Evolutionary conservation across 176 grass and related monocot species (phyloP).

Genomic region (Juncus inflexus): DNA sequence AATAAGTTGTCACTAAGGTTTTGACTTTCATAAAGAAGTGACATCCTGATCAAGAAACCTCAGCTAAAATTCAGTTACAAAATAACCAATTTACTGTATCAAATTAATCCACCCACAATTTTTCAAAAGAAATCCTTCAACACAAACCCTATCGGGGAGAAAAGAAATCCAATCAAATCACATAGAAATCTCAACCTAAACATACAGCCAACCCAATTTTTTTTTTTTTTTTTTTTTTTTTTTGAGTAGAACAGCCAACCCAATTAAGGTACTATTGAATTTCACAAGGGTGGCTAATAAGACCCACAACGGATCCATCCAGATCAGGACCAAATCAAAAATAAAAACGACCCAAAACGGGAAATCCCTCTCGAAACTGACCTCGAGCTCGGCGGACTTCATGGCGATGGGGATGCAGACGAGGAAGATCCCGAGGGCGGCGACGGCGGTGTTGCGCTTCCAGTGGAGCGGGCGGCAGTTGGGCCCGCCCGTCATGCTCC

Average conservation of each 20-base stretch:
- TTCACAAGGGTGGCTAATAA: neutral
- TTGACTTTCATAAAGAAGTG: neutral
- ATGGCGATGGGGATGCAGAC: conserved; percentile 93
- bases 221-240: too few species aligned
- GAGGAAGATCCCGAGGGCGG: conserved; percentile 72
- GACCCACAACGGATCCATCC: neutral
- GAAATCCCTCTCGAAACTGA: conserved; percentile 3
- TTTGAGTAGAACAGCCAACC: too few species aligned
- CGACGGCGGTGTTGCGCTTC: conserved; percentile 97
- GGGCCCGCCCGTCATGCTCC: conserved; percentile 98
- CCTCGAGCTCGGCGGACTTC: conserved; percentile 97
- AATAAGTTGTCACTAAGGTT: too few species aligned
- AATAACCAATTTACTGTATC: too few species aligned
- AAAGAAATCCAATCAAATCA: too few species aligned
- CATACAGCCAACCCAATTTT: too few species aligned
- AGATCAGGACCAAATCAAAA: conserved; percentile 16
- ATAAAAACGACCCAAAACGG: neutral
- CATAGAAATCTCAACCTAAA: too few species aligned
- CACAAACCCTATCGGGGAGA: too few species aligned
- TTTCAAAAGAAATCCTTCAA: too few species aligned
- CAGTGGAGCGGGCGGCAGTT: conserved; percentile 98
- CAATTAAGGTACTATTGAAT: too few species aligned
- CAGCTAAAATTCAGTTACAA: too few species aligned
- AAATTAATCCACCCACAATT: too few species aligned
- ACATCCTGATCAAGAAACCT: neutral